Percentiles rank a stretch among this genome's conserved stretches.
phyloP scores from a whole-genome alignment of 2,329 filamentous ascomycete species.

The Pseudogymnoascus sp. region DNA sequence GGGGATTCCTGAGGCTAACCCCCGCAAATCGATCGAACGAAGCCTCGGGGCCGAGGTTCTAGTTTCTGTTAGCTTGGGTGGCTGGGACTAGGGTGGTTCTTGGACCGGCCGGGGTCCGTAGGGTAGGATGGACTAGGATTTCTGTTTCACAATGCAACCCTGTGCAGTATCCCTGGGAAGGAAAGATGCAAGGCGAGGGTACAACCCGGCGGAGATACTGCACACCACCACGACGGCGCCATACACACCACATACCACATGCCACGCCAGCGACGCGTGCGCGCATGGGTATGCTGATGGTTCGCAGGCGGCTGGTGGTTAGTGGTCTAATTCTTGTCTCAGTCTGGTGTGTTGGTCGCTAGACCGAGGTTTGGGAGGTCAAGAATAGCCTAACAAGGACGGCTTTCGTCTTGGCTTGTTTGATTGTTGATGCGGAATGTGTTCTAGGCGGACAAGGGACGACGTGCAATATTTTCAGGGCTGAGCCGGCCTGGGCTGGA shows the following conservation, averaged over 20 bases:
- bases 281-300: background rate
- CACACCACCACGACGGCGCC: background rate
- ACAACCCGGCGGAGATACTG: background rate
- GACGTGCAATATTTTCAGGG: background rate
- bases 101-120: background rate
- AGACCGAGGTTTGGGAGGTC: background rate
- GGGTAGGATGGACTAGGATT: background rate
- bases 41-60: slow-evolving; percentile 3
- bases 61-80: background rate
- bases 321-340: background rate
- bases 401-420: background rate
- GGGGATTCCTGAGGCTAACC: background rate
- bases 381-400: background rate
- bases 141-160: background rate
- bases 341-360: background rate
- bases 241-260: background rate
- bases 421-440: background rate
- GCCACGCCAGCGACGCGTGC: background rate
- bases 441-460: background rate
- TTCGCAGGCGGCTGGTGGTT: background rate
- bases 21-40: background rate
- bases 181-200: background rate
- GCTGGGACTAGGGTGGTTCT: background rate
- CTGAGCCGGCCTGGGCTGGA: background rate
- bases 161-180: background rate